Base-by-base conservation (phyloP, 352 stramenopile genomes). In the Paralagenidium karlingii region DNA sequence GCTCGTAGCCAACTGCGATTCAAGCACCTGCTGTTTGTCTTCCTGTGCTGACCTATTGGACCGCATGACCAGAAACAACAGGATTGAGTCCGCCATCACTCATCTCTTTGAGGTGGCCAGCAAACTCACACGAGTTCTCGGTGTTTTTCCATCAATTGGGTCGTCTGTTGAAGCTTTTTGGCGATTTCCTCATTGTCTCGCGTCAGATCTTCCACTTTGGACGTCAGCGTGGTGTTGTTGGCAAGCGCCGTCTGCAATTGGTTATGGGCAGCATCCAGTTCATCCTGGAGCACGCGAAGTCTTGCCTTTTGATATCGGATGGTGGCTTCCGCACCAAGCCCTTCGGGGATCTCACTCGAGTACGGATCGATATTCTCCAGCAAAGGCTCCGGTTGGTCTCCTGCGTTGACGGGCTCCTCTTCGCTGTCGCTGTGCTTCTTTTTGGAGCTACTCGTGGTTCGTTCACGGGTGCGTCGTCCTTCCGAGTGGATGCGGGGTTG, bases 131-230 rank as follows among this genome's bases (percentile, higher is more conserved):
- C 70, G 6, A 89, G 57, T 27, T 83, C 74, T 45, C 68, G 60
- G 30, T 89, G 75, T 30, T 89, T 89, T 36, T 85, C 70, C 18
- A 89, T 48, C 10, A 89, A 43, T 25, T 73, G 61, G 24, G 82
- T 58, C 1, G 65, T 76, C 21, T 86, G 73, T 44, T 80, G 64
- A 1, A 49, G 48, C 36, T 86, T 82, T 43, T 84, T 83, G 13
- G 32, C 45, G 8, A 76, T 36, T 10, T 47, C 24, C n/a, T 47
- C 22, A 36, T 67, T 80, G 20, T 89, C 65, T 0, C 42, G 38
- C 24, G 57, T 65, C 15, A 82, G 46, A 6, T 61, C 58, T 7
- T 84, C 70, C 3, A 81, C 48, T 32, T 70, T 53, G 1, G 32
- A 24, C 29, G 67, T 65, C 34, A 70, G 37, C 2, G 53, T 38